Base-by-base conservation (phyloP, 2,329 filamentous ascomycete species). In the Aspergillus phoenicis region DNA sequence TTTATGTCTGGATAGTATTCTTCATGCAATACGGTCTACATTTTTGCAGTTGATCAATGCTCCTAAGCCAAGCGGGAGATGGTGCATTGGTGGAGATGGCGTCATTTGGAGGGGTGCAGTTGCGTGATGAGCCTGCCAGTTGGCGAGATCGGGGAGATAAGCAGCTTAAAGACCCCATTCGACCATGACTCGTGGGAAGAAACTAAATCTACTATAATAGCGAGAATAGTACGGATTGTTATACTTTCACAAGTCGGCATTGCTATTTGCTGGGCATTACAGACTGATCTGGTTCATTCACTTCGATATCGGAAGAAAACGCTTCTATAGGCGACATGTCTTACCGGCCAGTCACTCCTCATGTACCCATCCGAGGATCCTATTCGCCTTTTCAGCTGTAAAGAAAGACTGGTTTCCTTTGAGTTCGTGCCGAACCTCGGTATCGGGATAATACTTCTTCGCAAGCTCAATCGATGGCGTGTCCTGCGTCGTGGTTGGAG, bases 401-500 rank as follows among this genome's bases (percentile, higher is more conserved):
- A 62, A 73, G 45, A 72, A 72, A 2, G 59, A 65, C 55, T 70
- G 65, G 20, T 70, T 69, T 8, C 54, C 61, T 6, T 62, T 64
- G 53, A 72, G 54, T 22, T 70, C 68, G 4, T 60, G 62, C 6
- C 65, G 62, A 15, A 72, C 65, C 56, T 71, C 64, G 2, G 67
- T 55, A 2, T 73, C 41, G 20, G 71, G 70, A 52, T 68, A 71
- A 36, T 70, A 67, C 38, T 66, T 70, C 57, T 59, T 61, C 10
- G 69, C 70, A 8, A 72, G 61, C 24, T 70, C 66, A 43, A 55
- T 51, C 2, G 66, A 68, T 2, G 69, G 57, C 20, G 58, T 67
- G 1, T 66, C 58, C 52, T 70, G 70, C 15, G 70, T 72, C 11
- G 70, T 73, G 4, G 62, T 71, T 6, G 75, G 73, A 4, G 75